Evolutionary conservation across 2,329 filamentous ascomycete species (phyloP), one percentile per base, ranked within the genome.

Genomic region (Ophiostoma perfectum): DNA sequence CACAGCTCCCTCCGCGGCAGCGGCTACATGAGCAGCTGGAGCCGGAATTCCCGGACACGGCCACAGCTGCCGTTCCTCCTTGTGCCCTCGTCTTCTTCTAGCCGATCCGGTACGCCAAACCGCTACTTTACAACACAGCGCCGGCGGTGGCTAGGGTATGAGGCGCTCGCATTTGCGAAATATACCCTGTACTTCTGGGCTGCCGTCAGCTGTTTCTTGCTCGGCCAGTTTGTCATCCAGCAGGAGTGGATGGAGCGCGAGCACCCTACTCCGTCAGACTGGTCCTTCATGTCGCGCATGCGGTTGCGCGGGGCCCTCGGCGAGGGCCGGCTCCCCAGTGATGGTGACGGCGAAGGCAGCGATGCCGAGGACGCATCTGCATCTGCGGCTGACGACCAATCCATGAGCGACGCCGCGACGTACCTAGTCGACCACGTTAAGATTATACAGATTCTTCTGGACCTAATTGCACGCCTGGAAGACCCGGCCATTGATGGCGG

Each of bases 221-320:
- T 90, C 9, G 85, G 88, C 52, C 83, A 84, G 72, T 86, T 88
- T 71, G 88, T 88, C 16, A 76, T 92, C 47, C 83, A 90, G 75
- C 89, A 93, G 74, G 92, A 96, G 77, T 81, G 83, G 70, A 81
- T 91, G 62, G 93, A 97, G 79, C 84, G 89, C 64, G 81, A 85
- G 66, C 91, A 89, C 76, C 93, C 93, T 0, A 93, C 92, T 0
- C 93, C 94, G 0, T 84, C 86, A 39, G 93, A 96, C 76, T 97
- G 93, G 92, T 81, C 81, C 0, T 90, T 88, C 77, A 79, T 86
- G 72, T 91, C 90, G 63, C 83, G 92, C 38, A 86, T 90, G 78
- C 81, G 83, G 52, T 83, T 91, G 71, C 85, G 92, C 55, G 84
- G 85, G 66, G 90, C 90, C 4, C 82, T 83, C 73, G 84, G 84